A percentile compares a stretch with the other conserved stretches of the same genome.
These are phyloP conservation scores for Symmetrospora coprosmae DNA, from an alignment of 768 basidiomycete species.

Conservation along the genomic window DNA sequence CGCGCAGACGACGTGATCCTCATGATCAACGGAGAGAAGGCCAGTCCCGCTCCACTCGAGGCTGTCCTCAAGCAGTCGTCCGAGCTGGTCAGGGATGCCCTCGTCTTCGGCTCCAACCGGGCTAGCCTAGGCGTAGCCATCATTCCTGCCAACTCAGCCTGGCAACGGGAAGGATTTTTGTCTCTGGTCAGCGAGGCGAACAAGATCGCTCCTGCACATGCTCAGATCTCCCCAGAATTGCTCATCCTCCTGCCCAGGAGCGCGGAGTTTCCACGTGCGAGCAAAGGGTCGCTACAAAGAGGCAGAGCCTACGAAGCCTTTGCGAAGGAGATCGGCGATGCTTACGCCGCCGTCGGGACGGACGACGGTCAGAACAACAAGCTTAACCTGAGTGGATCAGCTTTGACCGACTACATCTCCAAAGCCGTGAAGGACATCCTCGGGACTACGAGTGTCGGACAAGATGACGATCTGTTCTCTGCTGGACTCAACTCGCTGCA, in stretches of 20 bases:
- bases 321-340: constrained; percentile 30
- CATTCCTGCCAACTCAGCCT: not conserved
- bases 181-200: constrained; percentile 28
- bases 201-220: constrained; percentile 32
- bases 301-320: constrained; percentile 35
- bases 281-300: constrained; percentile 37
- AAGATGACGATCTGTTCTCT: constrained; percentile 34
- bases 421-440: not conserved
- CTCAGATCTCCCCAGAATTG: constrained; percentile 34
- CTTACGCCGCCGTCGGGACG: too few species aligned
- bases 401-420: not conserved
- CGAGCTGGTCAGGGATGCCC: constrained; percentile 4
- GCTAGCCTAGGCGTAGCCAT: constrained; percentile 11
- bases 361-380: too few species aligned
- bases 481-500: constrained; percentile 36
- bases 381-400: not conserved
- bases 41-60: constrained; percentile 19
- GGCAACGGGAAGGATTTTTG: not conserved
- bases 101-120: constrained; percentile 21
- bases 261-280: constrained; percentile 33
- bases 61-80: not conserved
- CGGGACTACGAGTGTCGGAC: constrained; percentile 13
- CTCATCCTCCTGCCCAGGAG: constrained; percentile 26
- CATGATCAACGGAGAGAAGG: constrained; percentile 25
- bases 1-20: constrained; percentile 48